Conservation (phyloP, 257 asterid genomes). For the Sherardia arvensis region DNA sequence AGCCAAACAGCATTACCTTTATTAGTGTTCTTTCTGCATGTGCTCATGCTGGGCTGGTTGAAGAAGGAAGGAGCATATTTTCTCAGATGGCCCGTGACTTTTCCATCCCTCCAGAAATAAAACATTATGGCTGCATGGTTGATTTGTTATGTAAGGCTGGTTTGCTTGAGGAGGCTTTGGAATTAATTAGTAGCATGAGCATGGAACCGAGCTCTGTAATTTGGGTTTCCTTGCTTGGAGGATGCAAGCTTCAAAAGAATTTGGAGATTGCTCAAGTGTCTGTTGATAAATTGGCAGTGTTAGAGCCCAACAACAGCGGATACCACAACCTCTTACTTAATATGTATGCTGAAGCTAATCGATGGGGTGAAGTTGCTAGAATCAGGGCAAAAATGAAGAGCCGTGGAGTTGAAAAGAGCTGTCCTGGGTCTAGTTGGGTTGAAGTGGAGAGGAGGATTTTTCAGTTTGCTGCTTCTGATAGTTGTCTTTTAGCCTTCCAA, state of each 20-base stretch:
- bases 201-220: slow-evolving; percentile 62
- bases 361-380: slow-evolving; percentile 2
- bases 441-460: slow-evolving; percentile 2
- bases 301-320: slow-evolving; percentile 1
- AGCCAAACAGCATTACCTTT: slow-evolving; percentile 60
- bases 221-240: slow-evolving; percentile 62
- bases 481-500: background rate
- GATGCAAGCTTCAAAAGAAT: background rate
- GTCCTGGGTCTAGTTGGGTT: slow-evolving; percentile 1
- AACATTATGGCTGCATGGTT: slow-evolving; percentile 82
- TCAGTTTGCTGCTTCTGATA: slow-evolving; percentile 2
- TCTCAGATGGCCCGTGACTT: slow-evolving; percentile 37
- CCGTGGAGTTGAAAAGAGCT: background rate
- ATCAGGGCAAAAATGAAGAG: background rate
- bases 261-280: slow-evolving; percentile 4
- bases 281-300: background rate
- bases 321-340: background rate
- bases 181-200: slow-evolving; percentile 50
- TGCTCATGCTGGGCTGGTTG: slow-evolving; percentile 67
- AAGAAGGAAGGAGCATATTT: slow-evolving; percentile 51
- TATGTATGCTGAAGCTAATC: slow-evolving; percentile 1
- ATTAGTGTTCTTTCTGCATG: slow-evolving; percentile 70
- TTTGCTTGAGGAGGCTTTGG: slow-evolving; percentile 63
- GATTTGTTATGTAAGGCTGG: slow-evolving; percentile 70
- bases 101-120: slow-evolving; percentile 45